Base-by-base conservation (phyloP, 2,329 filamentous ascomycete species). In the Penicillium polonicum region DNA sequence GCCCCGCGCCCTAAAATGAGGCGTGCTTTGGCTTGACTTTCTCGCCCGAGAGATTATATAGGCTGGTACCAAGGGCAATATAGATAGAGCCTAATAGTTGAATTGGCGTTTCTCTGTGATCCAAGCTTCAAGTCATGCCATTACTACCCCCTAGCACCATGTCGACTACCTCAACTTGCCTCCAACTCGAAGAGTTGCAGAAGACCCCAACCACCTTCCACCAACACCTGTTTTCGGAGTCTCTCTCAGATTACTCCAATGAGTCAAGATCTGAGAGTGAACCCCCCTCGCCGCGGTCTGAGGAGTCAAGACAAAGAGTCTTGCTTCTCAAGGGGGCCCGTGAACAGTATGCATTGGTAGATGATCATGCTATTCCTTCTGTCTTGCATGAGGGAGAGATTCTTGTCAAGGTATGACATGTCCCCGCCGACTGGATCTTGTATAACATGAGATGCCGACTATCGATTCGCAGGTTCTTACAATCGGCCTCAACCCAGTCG, bases 401-500 rank as follows among this genome's bases (percentile, higher is more conserved):
- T 5, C 74, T 90, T 5, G 81, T 90, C n/a, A 83, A 82, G 68
- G 82, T 75, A 65, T 33, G 45, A 31, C 29, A 5, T 10, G 6
- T 4, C 12, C 25, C 5, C 6, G 0, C 7, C 29, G n/a, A 15
- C 19, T 5, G 31, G n/a, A 49, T 21, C 35, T 39, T 57, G 35
- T 42, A 48, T 46, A 9, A 12, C 44, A 42, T 12, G 8, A 17
- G 31, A 8, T 42, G 33, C 43, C 64, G n/a, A 64, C 48, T 35
- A 29, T 54, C 48, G 8, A 23, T 35, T 8, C 9, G 2, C 54
- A 74, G 72, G 78, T 85, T 1, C 76, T 82, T 38, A 83, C 83
- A 13, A 86, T 90, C 64, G 88, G 89, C 0, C 74, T 92, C 38
- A 92, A 92, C 65, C 89, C 89, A 0, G 88, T 92, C 55, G 89